Evolutionary conservation across 2,329 filamentous ascomycete species (phyloP).

Genomic region (Hypoxylon sp.): DNA sequence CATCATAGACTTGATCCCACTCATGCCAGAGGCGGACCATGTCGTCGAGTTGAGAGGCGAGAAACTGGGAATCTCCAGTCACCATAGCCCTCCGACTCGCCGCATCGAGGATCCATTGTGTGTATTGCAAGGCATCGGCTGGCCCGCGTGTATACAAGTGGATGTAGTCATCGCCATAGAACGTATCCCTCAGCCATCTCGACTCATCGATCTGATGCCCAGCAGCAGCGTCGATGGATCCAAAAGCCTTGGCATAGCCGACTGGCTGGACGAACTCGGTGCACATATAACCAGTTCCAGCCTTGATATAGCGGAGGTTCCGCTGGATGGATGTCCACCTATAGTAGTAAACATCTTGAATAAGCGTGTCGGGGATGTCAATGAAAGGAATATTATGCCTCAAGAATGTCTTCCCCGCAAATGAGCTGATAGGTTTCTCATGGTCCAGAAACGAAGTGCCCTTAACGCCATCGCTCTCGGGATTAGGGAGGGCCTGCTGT

Average conservation of each 20-base stretch:
- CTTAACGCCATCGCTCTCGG: slow-evolving; percentile 2
- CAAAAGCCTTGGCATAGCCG: slow-evolving; percentile 51
- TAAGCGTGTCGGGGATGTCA: slow-evolving; percentile 56
- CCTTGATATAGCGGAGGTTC: slow-evolving; percentile 56
- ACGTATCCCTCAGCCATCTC: slow-evolving; percentile 56
- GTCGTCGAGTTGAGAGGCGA: slow-evolving; percentile 56
- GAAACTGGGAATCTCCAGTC: slow-evolving; percentile 55
- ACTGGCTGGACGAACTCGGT: slow-evolving; percentile 60
- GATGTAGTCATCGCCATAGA: slow-evolving; percentile 57
- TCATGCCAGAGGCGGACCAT: slow-evolving; percentile 55
- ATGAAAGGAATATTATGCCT: slow-evolving; percentile 58
- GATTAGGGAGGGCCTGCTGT: slow-evolving; percentile 1
- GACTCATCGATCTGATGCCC: slow-evolving; percentile 56
- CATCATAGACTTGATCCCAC: slow-evolving; percentile 56
- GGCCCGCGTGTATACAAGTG: slow-evolving; percentile 55
- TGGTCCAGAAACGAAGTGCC: slow-evolving; percentile 49
- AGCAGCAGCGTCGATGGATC: slow-evolving; percentile 53
- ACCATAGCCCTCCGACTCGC: slow-evolving; percentile 54
- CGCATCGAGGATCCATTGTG: slow-evolving; percentile 55
- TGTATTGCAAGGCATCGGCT: slow-evolving; percentile 54
- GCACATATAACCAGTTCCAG: slow-evolving; percentile 57
- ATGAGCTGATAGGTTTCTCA: slow-evolving; percentile 43
- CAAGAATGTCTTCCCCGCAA: slow-evolving; percentile 48
- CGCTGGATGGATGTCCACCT: slow-evolving; percentile 57
- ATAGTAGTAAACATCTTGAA: slow-evolving; percentile 62